Percentiles rank a stretch among this genome's conserved stretches.
Evolutionary conservation across 345 rosid genomes (phyloP).

Genomic region (Pseudoturritis turrita): DNA sequence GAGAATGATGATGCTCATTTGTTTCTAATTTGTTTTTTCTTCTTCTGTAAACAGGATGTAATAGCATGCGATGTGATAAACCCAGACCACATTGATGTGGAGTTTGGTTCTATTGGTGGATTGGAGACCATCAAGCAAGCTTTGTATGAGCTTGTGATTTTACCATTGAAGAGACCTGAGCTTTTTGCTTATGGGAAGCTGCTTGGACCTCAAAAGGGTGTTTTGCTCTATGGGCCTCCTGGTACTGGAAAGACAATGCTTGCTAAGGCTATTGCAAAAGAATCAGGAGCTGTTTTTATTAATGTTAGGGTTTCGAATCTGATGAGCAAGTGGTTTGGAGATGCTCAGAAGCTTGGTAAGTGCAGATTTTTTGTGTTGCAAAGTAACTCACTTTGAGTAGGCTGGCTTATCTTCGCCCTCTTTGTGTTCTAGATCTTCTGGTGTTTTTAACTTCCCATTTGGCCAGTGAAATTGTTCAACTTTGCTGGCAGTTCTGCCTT

Average conservation of each 20-base stretch:
- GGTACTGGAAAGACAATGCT: constrained; percentile 99
- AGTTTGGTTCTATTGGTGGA: constrained; percentile 90
- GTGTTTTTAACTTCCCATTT: not conserved
- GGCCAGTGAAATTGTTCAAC: not conserved
- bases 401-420: not conserved
- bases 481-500: not conserved
- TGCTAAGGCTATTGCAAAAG: constrained; percentile 97
- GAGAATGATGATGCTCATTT: not conserved
- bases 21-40: constrained; percentile 1
- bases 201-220: constrained; percentile 97
- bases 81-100: constrained; percentile 90
- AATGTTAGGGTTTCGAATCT: constrained; percentile 84
- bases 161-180: constrained; percentile 85
- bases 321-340: constrained; percentile 99
- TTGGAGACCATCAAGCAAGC: constrained; percentile 73
- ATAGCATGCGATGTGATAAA: constrained; percentile 96
- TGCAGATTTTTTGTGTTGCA: not conserved
- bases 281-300: constrained; percentile 94
- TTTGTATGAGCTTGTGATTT: constrained; percentile 85
- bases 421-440: not conserved
- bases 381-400: not conserved
- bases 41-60: constrained; percentile 71
- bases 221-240: constrained; percentile 91
- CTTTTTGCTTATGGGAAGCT: constrained; percentile 88
- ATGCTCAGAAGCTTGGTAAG: constrained; percentile 98